phyloP scores from a whole-genome alignment of 495 filamentous ascomycete species.

The Aspergillus sclerotiicarbonarius region DNA sequence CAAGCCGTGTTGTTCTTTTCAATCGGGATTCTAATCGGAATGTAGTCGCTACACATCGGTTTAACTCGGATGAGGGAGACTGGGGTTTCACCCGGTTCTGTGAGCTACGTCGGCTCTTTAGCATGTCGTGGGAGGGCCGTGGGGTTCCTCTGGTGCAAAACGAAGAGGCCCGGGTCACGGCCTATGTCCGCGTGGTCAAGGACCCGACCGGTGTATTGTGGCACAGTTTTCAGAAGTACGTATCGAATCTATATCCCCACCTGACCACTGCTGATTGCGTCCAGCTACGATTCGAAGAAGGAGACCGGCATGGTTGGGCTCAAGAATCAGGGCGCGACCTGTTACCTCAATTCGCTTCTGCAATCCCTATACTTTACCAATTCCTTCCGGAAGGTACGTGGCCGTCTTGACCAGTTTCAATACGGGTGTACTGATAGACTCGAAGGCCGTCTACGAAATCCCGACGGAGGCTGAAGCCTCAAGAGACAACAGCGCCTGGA shows the following conservation, averaged over 20 bases:
- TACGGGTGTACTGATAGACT: constrained; percentile 7
- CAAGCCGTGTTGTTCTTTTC: constrained; percentile 10
- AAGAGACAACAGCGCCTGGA: constrained; percentile 84
- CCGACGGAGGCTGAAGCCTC: constrained; percentile 82
- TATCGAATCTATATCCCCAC: not conserved
- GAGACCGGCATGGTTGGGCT: constrained; percentile 96
- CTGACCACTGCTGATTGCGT: constrained; percentile 20
- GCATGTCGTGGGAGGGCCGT: constrained; percentile 62
- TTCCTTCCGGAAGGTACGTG: constrained; percentile 81
- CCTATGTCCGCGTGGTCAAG: constrained; percentile 90
- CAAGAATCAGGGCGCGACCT: constrained; percentile 97
- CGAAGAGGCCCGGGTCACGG: constrained; percentile 81
- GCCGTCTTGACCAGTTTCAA: constrained; percentile 10
- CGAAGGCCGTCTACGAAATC: constrained; percentile 92
- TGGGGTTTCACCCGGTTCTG: constrained; percentile 97
- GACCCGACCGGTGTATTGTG: constrained; percentile 98
- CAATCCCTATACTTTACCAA: constrained; percentile 98
- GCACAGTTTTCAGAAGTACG: constrained; percentile 93
- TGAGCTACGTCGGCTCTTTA: constrained; percentile 80
- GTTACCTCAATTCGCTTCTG: constrained; percentile 95
- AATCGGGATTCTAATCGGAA: constrained; percentile 22
- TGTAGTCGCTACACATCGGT: constrained; percentile 76
- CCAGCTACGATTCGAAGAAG: constrained; percentile 94
- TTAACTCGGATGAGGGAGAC: constrained; percentile 93
- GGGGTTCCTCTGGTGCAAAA: constrained; percentile 82